Evolutionary conservation across 2,329 filamentous ascomycete genomes (phyloP).

Genomic region (Aciculosporium take): DNA sequence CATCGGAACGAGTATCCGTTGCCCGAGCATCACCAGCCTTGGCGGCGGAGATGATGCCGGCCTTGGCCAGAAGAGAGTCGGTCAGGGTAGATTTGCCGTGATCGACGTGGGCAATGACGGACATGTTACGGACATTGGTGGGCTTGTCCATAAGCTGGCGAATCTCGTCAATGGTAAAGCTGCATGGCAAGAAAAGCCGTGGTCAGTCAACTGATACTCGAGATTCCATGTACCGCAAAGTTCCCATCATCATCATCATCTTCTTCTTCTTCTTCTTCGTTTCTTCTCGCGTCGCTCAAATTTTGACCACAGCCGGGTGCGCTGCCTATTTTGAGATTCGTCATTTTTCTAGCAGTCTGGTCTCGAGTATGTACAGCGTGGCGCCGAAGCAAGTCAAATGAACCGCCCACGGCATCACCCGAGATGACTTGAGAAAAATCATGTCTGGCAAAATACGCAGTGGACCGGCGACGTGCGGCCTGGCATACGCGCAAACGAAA

Average conservation of each 20-base stretch:
- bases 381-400: no score
- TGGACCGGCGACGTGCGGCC: no score
- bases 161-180: conserved; percentile 97
- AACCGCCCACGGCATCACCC: no score
- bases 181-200: conserved; percentile 25
- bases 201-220: conserved; percentile 2
- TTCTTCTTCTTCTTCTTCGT: neutral
- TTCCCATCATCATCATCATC: neutral
- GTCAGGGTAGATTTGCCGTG: conserved; percentile 99
- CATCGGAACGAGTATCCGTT: conserved; percentile 92
- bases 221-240: neutral
- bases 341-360: no score
- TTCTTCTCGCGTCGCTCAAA: neutral
- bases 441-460: neutral
- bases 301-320: no score
- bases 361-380: no score
- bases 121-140: conserved; percentile 82
- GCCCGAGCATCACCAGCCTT: conserved; percentile 94
- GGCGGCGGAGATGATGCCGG: conserved; percentile 96
- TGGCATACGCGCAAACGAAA: neutral
- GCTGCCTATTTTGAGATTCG: conserved; percentile 9
- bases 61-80: conserved; percentile 97
- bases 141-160: conserved; percentile 67
- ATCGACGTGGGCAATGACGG: conserved; percentile 99
- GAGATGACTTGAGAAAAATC: no score